Evolutionary conservation across 176 grass and related monocot genomes (phyloP), one percentile per base, ranked within the genome.

Genomic region (Secale cereale): DNA sequence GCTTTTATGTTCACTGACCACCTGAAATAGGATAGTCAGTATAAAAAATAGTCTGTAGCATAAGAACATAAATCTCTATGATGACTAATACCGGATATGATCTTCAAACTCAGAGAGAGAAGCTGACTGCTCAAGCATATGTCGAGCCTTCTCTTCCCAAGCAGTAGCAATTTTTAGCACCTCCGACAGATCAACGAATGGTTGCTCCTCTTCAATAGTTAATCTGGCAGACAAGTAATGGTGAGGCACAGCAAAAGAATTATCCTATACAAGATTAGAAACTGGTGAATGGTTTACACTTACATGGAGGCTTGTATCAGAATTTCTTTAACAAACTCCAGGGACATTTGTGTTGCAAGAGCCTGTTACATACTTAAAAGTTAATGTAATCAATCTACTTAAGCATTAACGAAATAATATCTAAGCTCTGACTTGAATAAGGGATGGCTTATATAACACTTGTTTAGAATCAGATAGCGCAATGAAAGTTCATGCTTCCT

Each of bases 121-220:
- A 84, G 95, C 87, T 63, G 82, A 88, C 50, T 86, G 56, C 79
- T 88, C 85, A 59, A 98, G 85, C 78, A 93, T 67, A 87, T 75
- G 74, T 80, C 25, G 81, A 74, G 92, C 85, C 80, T 82, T 91
- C 76, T 93, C 87, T 90, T 94, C 95, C 95, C 95, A 98, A 71
- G 91, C 67, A 59, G 70, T 81, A 16, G 92, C 91, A 86, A 43
- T 78, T 79, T 74, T 83, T 65, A 95, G 85, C 30, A 90, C 50
- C 70, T 86, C 59, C 41, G 61, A 90, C 75, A 95, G 82, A 83
- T 83, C 87, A 70, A 89, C 56, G 85, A 95, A 98, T 78, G 83
- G 80, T 57, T 77, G 85, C 72, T 98, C 95, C 27, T 84, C 82
- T 81, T 95, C 85, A 90, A 98, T 92, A 64, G 78, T 82, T 84